A percentile compares a stretch with the other conserved stretches of the same genome.
phyloP scores from a whole-genome alignment of 108 stramenopile genomes.

The Thalassiosira profunda region DNA sequence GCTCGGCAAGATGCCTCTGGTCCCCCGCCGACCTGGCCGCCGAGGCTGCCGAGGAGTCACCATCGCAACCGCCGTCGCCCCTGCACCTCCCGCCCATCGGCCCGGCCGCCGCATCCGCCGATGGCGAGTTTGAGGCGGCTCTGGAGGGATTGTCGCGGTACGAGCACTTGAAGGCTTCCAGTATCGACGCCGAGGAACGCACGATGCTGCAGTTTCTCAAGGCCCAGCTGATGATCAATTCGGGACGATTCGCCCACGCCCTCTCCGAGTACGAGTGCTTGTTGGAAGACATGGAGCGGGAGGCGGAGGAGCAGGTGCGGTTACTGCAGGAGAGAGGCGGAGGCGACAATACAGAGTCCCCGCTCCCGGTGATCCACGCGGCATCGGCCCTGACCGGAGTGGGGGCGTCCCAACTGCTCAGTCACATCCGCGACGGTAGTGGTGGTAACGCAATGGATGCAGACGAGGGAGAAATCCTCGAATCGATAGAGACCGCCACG shows the following conservation, averaged over 20 bases:
- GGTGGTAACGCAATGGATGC: not conserved
- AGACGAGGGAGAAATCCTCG: conserved; percentile 23
- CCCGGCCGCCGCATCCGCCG: too few species aligned
- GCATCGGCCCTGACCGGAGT: conserved; percentile 43
- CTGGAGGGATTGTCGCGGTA: conserved; percentile 16
- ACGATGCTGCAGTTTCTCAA: conserved; percentile 16
- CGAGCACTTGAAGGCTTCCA: conserved; percentile 2
- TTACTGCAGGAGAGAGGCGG: conserved; percentile 2
- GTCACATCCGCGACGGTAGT: not conserved
- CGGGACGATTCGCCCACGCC: conserved; percentile 33
- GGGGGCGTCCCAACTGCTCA: conserved; percentile 30
- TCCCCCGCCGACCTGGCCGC: too few species aligned
- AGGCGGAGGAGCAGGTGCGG: conserved; percentile 29
- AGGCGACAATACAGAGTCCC: not conserved
- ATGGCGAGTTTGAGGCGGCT: conserved; percentile 29
- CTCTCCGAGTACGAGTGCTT: conserved; percentile 46
- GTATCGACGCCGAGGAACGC: too few species aligned
- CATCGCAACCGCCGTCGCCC: too few species aligned
- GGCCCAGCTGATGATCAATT: conserved; percentile 20
- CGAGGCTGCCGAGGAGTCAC: too few species aligned
- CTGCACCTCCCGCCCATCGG: too few species aligned
- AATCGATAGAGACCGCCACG: conserved; percentile 36
- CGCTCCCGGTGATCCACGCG: conserved; percentile 39
- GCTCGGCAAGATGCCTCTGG: too few species aligned
- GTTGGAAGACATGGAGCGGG: conserved; percentile 35